Evolutionary conservation across 352 stramenopile species (phyloP).

Genomic region (Nothophytophthora sp.): DNA sequence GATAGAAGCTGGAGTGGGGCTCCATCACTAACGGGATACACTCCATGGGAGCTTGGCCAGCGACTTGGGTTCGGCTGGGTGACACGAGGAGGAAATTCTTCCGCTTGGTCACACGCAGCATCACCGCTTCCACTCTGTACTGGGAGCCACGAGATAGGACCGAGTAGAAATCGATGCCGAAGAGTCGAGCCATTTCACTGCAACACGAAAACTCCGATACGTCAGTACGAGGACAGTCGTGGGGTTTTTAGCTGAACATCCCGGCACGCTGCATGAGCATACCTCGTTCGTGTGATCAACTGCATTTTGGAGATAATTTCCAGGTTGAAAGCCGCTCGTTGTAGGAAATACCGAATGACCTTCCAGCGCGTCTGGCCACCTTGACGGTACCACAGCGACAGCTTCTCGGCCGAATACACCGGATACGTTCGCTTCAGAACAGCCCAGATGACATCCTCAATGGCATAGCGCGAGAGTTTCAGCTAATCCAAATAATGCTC

Average conservation of each 20-base stretch:
- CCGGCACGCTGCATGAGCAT: too few relatives aligned
- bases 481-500: conserved; percentile 37
- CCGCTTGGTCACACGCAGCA: conserved; percentile 91
- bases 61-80: conserved; percentile 81
- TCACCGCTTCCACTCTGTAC: conserved; percentile 93
- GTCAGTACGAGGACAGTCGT: too few relatives aligned
- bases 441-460: conserved; percentile 74
- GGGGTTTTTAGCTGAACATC: too few relatives aligned
- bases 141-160: conserved; percentile 93
- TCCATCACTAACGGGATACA: conserved; percentile 95
- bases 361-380: conserved; percentile 46
- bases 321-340: conserved; percentile 61
- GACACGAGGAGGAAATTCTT: conserved; percentile 88
- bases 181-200: conserved; percentile 93
- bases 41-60: conserved; percentile 91
- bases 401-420: conserved; percentile 50
- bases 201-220: too few relatives aligned
- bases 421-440: conserved; percentile 70
- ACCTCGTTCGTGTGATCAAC: conserved; percentile 83
- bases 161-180: conserved; percentile 95
- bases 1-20: conserved; percentile 95
- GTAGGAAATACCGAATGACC: conserved; percentile 54
- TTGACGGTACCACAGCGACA: conserved; percentile 63
- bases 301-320: conserved; percentile 83
- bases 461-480: conserved; percentile 80